These are phyloP conservation scores for Leonotis leonurus DNA, from an alignment of 257 asterid genomes.

Conservation along the genomic window DNA sequence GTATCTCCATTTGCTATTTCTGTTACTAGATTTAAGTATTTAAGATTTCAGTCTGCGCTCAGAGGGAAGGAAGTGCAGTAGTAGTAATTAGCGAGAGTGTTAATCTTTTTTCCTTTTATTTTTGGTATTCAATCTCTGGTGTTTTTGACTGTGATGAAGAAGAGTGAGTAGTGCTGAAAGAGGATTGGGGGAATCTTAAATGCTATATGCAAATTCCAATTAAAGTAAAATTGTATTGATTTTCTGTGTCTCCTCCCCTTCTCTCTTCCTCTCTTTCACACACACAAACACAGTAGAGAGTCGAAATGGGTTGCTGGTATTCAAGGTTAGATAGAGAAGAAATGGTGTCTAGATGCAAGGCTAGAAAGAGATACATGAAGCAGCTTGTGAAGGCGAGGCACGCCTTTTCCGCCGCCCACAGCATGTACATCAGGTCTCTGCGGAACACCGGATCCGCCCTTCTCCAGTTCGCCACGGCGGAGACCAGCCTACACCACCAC, in stretches of 20 bases:
- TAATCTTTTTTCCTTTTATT: background rate
- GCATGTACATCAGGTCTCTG: slow-evolving; percentile 69
- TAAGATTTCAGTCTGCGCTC: background rate
- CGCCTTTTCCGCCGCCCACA: slow-evolving; percentile 77
- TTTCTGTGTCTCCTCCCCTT: background rate
- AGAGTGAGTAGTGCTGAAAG: slow-evolving; percentile 1
- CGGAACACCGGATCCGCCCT: slow-evolving; percentile 75
- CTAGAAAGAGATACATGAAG: slow-evolving; percentile 79
- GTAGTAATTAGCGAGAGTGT: background rate
- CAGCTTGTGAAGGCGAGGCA: slow-evolving; percentile 90
- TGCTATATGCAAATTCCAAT: slow-evolving; percentile 6
- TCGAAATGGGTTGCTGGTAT: slow-evolving; percentile 82
- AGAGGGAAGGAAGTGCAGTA: background rate
- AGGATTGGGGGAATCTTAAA: background rate
- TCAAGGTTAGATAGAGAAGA: slow-evolving; percentile 76
- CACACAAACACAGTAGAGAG: slow-evolving; percentile 3
- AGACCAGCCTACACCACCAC: slow-evolving; percentile 58
- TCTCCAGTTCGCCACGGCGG: slow-evolving; percentile 80
- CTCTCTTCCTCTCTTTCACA: background rate
- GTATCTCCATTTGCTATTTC: background rate
- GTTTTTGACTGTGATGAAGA: slow-evolving; percentile 8
- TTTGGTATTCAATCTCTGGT: background rate
- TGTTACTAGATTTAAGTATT: slow-evolving; percentile 1
- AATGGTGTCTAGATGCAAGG: slow-evolving; percentile 85
- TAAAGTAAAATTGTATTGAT: slow-evolving; percentile 14